Evolutionary conservation across 345 rosid genomes (phyloP).

Genomic region (Eucalyptus dawsonii): DNA sequence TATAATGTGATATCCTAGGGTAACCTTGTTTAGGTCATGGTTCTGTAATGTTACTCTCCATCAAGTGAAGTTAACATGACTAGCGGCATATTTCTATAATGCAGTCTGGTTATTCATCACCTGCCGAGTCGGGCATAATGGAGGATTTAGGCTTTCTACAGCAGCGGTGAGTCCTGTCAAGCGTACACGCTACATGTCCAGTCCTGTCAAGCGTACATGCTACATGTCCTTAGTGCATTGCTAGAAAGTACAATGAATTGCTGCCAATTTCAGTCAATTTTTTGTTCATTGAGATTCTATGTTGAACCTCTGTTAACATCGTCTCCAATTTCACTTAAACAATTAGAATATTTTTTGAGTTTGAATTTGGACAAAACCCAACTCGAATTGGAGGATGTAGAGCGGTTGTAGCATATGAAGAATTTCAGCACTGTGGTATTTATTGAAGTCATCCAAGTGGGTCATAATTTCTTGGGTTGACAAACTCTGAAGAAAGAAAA

Average conservation of each 20-base stretch:
- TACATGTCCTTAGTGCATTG: background rate
- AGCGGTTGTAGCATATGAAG: background rate
- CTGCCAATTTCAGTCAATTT: background rate
- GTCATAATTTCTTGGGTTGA: background rate
- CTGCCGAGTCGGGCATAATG: conserved; percentile 47
- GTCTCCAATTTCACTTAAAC: background rate
- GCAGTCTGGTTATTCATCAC: conserved; percentile 51
- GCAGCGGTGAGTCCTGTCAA: conserved; percentile 22
- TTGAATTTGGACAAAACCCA: background rate
- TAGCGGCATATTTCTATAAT: background rate
- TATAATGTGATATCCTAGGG: background rate
- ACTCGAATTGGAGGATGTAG: background rate
- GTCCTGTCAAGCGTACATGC: background rate
- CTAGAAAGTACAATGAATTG: background rate
- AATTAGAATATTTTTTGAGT: background rate
- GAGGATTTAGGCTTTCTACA: conserved; percentile 49
- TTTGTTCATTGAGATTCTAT: background rate
- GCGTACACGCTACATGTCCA: background rate
- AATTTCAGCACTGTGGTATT: background rate
- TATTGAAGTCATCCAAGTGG: background rate
- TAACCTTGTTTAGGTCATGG: background rate
- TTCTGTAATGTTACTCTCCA: background rate
- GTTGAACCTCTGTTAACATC: background rate
- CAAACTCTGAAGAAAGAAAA: background rate
- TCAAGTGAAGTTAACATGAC: background rate